A percentile compares a stretch with the other conserved stretches of the same genome.
Conservation (phyloP, 2,329 filamentous ascomycete genomes). For the Gnomoniopsis sp. region DNA sequence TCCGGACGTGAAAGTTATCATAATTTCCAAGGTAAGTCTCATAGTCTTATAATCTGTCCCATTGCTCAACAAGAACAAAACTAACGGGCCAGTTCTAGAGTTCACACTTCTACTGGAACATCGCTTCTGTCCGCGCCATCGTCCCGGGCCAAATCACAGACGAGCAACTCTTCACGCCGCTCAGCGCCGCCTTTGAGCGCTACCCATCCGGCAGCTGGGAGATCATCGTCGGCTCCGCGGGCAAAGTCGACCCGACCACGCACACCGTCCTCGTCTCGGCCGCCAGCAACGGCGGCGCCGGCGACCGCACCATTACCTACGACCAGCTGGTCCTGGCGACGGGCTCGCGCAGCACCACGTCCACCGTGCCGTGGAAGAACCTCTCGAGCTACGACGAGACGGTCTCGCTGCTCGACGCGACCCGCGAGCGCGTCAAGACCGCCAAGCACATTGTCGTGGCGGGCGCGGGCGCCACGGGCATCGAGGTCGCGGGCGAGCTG, state of each 20-base stretch:
- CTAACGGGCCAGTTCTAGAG: slow-evolving; percentile 34
- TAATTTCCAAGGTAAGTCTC: slow-evolving; percentile 49
- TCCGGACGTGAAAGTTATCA: slow-evolving; percentile 49
- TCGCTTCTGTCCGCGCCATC: slow-evolving; percentile 54
- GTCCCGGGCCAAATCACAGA: slow-evolving; percentile 47
- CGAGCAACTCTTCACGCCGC: slow-evolving; percentile 47
- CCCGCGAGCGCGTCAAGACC: slow-evolving; percentile 36
- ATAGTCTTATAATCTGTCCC: too few species aligned
- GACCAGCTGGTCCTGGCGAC: slow-evolving; percentile 58
- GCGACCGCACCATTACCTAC: slow-evolving; percentile 38
- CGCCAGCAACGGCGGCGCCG: slow-evolving; percentile 24
- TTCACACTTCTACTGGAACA: slow-evolving; percentile 57
- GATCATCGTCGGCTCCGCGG: slow-evolving; percentile 47
- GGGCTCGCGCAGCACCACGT: slow-evolving; percentile 41
- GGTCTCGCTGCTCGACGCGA: slow-evolving; percentile 35
- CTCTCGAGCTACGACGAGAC: slow-evolving; percentile 44
- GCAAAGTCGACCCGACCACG: slow-evolving; percentile 35
- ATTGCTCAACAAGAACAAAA: too few species aligned
- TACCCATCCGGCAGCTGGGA: slow-evolving; percentile 49
- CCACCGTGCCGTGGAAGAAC: slow-evolving; percentile 51
- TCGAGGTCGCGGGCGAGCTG: slow-evolving; percentile 54
- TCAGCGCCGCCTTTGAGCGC: slow-evolving; percentile 45
- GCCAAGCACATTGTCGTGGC: slow-evolving; percentile 54
- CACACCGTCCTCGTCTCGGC: slow-evolving; percentile 42
- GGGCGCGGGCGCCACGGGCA: slow-evolving; percentile 53